These are phyloP conservation scores for Gamarada debralockiae DNA, from an alignment of 495 filamentous ascomycete genomes.

Conservation along the genomic window DNA sequence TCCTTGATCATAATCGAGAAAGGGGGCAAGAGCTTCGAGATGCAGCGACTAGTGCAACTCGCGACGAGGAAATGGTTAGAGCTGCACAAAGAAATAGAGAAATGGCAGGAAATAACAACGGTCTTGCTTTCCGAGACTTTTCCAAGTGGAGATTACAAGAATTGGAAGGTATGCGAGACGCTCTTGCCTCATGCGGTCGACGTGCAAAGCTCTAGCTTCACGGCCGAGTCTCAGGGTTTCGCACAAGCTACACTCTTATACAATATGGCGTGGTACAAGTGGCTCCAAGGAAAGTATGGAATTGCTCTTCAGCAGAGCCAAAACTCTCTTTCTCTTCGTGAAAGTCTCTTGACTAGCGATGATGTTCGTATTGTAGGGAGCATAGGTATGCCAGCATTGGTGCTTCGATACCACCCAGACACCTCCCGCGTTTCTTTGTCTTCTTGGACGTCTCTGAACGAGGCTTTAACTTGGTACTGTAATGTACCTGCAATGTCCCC, in stretches of 20 bases:
- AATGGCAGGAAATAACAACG: constrained; percentile 12
- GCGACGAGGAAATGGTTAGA: constrained; percentile 23
- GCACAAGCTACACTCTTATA: constrained; percentile 10
- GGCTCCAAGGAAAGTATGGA: constrained; percentile 10
- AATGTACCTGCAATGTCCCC: too few species aligned
- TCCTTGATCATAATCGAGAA: constrained; percentile 20
- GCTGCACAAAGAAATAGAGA: constrained; percentile 3
- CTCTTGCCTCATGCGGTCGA: constrained; percentile 27
- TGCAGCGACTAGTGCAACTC: constrained; percentile 27
- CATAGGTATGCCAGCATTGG: constrained; percentile 9
- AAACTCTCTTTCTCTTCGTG: constrained; percentile 12
- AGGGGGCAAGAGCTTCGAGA: constrained; percentile 14
- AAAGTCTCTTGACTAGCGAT: not conserved
- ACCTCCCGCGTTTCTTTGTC: too few species aligned
- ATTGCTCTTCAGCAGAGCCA: constrained; percentile 7
- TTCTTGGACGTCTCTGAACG: too few species aligned
- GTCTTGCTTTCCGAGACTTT: constrained; percentile 11
- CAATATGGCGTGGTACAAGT: constrained; percentile 17
- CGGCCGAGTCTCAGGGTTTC: constrained; percentile 6
- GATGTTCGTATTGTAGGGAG: constrained; percentile 3
- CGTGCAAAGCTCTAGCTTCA: constrained; percentile 11
- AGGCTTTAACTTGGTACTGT: too few species aligned
- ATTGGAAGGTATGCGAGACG: constrained; percentile 27
- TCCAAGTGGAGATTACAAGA: constrained; percentile 25
- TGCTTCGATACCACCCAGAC: too few species aligned